Conservation (phyloP, 225 moss, liverwort and hornwort genomes). For the Lunularia cruciata region DNA sequence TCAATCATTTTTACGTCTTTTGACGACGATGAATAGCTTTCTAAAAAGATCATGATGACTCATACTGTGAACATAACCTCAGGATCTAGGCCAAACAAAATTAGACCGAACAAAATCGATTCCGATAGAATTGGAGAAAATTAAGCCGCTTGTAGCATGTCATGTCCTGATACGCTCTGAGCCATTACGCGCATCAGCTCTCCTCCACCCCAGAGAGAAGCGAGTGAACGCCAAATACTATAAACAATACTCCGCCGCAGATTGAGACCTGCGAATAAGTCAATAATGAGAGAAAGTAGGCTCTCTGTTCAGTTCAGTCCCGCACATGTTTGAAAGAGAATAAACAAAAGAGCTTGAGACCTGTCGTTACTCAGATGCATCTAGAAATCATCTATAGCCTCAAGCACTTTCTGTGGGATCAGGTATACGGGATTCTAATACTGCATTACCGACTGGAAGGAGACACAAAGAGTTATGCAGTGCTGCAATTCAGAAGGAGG, state of each 20-base stretch:
- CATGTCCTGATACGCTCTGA: neutral
- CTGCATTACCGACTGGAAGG: too few species aligned
- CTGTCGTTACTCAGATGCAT: too few species aligned
- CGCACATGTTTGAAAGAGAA: too few species aligned
- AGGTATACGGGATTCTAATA: too few species aligned
- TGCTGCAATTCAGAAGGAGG: too few species aligned
- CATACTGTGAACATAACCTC: neutral
- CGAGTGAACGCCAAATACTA: constrained; percentile 78
- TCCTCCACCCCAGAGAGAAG: constrained; percentile 47
- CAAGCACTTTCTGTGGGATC: too few species aligned
- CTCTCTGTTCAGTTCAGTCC: neutral
- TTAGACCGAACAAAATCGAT: neutral
- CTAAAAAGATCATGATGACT: neutral
- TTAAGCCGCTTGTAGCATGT: neutral
- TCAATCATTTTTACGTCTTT: too few species aligned
- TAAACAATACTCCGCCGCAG: constrained; percentile 72
- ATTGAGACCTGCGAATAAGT: constrained; percentile 63
- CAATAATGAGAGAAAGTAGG: neutral
- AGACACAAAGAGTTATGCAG: too few species aligned
- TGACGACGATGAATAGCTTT: too few species aligned
- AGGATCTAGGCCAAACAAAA: neutral
- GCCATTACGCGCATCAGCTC: constrained; percentile 1
- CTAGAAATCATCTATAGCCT: too few species aligned
- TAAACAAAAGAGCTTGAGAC: too few species aligned
- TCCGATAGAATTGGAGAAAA: neutral